Base-by-base conservation (phyloP, 345 rosid species). In the Syzygium aqueum region DNA sequence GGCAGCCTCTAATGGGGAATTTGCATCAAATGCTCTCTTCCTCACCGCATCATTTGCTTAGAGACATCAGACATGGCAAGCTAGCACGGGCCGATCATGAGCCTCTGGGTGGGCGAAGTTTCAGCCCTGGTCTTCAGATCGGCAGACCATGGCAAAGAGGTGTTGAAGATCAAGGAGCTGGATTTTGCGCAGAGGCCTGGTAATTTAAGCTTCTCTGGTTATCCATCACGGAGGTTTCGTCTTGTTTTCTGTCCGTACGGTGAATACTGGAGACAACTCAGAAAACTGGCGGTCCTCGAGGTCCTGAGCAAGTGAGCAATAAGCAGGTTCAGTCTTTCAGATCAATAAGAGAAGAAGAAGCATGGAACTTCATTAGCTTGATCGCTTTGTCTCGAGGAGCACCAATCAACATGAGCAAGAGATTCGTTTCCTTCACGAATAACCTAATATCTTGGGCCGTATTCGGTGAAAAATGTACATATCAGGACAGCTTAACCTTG, bases 11-110 rank as follows among this genome's bases (percentile, higher is more conserved):
- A 7, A 52, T 87, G 21, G 90, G 90, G 54, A 87, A 89, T 85
- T 86, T 89, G 37, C 90, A 88, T 86, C 88, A 84, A 53, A 84
- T 85, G 17, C 86, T 84, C 4, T 87, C 88, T 25, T 53, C 86
- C 53, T 61, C 46, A 28, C 91, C 90, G 4, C 92, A 90, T 51
- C 89, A 30, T 53, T 11, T 73, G 49, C 85, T 90, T 43, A 40
- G 83, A 51, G 84, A 2, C 37, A 3, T 33, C 37, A 33, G 37
- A 85, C 5, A 23, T 89, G 56, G 87, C 89, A 54, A 46, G 59
- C 17, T 43, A 82, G 25, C 87, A 90, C 17, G 91, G 92, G 49
- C 92, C 89, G 33, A n/a, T 90, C 51, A 51, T 85, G 63, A 67
- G 86, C 51, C 88, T 92, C 53, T 61, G 84, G 57, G 89, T 90